Evolutionary conservation across 148 eudicot genomes (phyloP).

Genomic region (Rhododendron williamsianum): DNA sequence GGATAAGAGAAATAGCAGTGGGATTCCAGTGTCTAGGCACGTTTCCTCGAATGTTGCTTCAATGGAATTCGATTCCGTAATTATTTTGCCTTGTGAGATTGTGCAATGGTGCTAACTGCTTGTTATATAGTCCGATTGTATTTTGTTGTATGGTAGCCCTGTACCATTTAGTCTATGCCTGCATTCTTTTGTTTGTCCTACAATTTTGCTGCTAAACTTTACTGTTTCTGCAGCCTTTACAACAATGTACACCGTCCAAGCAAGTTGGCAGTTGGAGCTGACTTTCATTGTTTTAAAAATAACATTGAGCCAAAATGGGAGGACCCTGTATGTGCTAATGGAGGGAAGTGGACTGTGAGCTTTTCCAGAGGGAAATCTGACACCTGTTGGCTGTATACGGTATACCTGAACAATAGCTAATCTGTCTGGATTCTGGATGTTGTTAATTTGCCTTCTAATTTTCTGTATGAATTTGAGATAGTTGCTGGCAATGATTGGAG

Average conservation of each 20-base stretch:
- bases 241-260: conserved; percentile 77
- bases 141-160: not conserved
- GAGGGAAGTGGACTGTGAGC: conserved; percentile 81
- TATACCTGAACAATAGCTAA: conserved; percentile 22
- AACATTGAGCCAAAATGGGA: conserved; percentile 98
- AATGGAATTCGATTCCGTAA: not conserved
- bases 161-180: not conserved
- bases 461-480: conserved; percentile 15
- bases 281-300: conserved; percentile 73
- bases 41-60: not conserved
- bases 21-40: too few species aligned
- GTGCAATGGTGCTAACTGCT: not conserved
- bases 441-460: conserved; percentile 9
- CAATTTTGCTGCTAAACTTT: conserved; percentile 7
- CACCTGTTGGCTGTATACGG: conserved; percentile 79
- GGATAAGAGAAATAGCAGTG: too few species aligned
- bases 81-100: not conserved
- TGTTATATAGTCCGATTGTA: not conserved
- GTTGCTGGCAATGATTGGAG: conserved; percentile 97
- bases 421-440: conserved; percentile 1
- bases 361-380: conserved; percentile 54
- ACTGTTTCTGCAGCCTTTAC: conserved; percentile 58
- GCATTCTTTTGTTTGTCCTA: conserved; percentile 7
- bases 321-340: conserved; percentile 95
- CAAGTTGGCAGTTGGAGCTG: conserved; percentile 66